Evolutionary conservation across 73 alveolate species (phyloP).

Genomic region (Tetrahymena thermophila): DNA sequence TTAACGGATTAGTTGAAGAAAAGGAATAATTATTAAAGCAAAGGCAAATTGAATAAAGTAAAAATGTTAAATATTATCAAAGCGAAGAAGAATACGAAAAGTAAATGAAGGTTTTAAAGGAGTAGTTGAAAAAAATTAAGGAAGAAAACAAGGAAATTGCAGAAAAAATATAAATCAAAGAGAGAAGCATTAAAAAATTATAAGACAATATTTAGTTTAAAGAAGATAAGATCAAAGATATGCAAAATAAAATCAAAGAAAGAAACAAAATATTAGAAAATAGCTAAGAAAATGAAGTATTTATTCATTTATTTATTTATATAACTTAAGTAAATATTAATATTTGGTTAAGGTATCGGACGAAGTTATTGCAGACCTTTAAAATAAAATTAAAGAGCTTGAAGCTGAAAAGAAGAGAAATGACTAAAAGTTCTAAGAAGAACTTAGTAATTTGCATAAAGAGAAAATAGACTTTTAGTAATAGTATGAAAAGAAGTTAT

Average conservation of each 20-base stretch:
- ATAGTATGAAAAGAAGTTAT: background rate
- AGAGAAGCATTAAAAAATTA: background rate
- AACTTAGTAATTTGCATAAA: background rate
- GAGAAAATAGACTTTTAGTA: background rate
- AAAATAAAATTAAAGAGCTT: background rate
- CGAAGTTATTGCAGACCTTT: background rate
- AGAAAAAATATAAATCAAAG: background rate
- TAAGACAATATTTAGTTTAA: background rate
- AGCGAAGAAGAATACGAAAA: background rate
- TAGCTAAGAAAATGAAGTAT: background rate
- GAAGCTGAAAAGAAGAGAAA: background rate
- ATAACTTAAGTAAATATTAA: no score
- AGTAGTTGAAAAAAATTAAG: background rate
- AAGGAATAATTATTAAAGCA: background rate
- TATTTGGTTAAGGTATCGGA: background rate
- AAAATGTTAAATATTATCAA: background rate
- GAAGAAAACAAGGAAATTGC: background rate
- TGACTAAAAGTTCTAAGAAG: background rate
- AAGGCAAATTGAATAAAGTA: background rate
- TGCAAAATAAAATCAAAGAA: background rate
- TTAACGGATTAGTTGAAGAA: background rate
- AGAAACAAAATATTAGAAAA: background rate
- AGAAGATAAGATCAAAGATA: background rate
- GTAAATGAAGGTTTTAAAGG: background rate
- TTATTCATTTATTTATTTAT: background rate